Evolutionary conservation across 352 stramenopile species (phyloP).

Genomic region (Thraustochytrium sp.): DNA sequence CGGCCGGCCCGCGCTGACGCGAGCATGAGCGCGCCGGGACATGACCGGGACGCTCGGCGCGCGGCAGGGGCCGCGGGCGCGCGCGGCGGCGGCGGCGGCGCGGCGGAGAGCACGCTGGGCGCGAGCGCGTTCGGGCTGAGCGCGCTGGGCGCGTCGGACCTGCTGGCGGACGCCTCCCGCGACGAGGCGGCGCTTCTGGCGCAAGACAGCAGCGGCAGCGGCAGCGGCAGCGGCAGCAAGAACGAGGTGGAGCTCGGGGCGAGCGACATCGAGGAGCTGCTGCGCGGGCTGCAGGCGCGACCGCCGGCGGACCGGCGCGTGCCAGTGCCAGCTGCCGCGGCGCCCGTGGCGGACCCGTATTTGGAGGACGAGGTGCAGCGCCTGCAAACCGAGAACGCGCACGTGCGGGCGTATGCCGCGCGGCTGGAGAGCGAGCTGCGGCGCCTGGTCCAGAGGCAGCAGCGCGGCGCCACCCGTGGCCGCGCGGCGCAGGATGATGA

Average conservation of each 20-base stretch:
- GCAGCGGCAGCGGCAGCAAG: neutral
- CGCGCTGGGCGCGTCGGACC: too few species aligned
- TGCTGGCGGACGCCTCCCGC: too few species aligned
- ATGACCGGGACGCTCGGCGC: too few species aligned
- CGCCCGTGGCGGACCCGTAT: neutral
- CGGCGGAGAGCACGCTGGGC: too few species aligned
- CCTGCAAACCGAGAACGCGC: constrained; percentile 7
- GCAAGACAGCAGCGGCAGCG: neutral
- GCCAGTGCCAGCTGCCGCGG: neutral
- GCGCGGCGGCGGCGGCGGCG: too few species aligned
- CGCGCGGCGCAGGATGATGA: too few species aligned
- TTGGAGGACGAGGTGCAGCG: constrained; percentile 32
- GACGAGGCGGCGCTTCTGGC: too few species aligned
- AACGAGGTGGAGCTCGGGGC: neutral
- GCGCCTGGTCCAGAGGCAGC: neutral
- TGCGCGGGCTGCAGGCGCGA: constrained; percentile 21
- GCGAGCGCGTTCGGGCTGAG: too few species aligned
- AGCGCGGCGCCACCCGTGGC: neutral
- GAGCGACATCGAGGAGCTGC: constrained; percentile 27
- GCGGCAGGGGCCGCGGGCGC: too few species aligned
- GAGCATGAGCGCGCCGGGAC: too few species aligned
- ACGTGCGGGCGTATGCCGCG: neutral
- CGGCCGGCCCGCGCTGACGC: too few species aligned
- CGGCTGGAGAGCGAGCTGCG: constrained; percentile 5
- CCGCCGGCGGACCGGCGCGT: neutral